phyloP scores from a whole-genome alignment of 192 early-diverging fungal genomes.

The Rhizoclosmatium sp. region DNA sequence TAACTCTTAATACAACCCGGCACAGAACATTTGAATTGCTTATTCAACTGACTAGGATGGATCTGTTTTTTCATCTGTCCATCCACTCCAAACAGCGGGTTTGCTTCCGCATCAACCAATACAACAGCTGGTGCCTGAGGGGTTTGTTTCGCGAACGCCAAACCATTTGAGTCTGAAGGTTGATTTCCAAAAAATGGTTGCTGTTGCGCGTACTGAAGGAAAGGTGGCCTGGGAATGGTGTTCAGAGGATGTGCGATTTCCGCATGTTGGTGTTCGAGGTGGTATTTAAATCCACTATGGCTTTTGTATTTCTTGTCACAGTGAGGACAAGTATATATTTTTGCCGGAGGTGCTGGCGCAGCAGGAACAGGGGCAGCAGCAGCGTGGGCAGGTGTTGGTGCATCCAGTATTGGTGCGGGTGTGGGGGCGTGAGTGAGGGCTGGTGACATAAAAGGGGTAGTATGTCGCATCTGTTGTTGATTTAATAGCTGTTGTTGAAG shows the following conservation, averaged over 20 bases:
- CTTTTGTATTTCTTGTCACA: constrained; percentile 95
- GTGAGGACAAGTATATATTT: constrained; percentile 2
- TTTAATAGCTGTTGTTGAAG: background rate
- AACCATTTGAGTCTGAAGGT: background rate
- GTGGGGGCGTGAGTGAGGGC: background rate
- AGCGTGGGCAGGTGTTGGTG: background rate
- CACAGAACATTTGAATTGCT: constrained; percentile 68
- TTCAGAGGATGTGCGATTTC: background rate
- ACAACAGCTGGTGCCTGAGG: background rate
- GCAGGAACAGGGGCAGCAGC: background rate
- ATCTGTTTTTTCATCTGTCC: constrained; percentile 14
- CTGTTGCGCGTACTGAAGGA: background rate
- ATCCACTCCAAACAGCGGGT: constrained; percentile 18
- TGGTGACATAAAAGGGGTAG: background rate
- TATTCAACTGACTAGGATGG: constrained; percentile 34
- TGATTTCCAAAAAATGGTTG: background rate
- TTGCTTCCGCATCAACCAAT: background rate
- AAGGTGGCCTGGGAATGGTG: background rate
- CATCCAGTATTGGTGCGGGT: background rate
- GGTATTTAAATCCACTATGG: constrained; percentile 90
- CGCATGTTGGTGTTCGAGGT: constrained; percentile 72
- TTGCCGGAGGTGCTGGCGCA: background rate
- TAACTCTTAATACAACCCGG: constrained; percentile 89
- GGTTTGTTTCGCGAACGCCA: background rate
- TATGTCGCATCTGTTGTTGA: constrained; percentile 2